Evolutionary conservation across 1,284 basidiomycete species (phyloP), one percentile per base, ranked within the genome.

Genomic region (Bjerkandera adusta): DNA sequence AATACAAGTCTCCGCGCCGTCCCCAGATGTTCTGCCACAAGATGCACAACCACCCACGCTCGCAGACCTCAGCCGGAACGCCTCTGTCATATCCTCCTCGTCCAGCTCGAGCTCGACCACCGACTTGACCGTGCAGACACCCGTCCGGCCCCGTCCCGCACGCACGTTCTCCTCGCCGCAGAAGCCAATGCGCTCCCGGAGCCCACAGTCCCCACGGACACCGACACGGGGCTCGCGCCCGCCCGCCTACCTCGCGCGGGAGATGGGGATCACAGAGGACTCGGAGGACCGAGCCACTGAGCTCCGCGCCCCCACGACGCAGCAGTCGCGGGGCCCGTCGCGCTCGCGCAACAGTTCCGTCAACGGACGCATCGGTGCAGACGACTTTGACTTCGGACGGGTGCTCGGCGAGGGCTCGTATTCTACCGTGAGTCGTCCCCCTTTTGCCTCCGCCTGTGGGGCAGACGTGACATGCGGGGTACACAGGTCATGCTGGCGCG

Each of bases 341-440:
- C 66, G 70, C 59, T 75, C 73, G 21, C 68, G 67, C 33, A 73
- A 71, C 49, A 74, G 65, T 47, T 77, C 71, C n/a, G 69, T 69
- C 29, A 76, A 75, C 49, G 70, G 68, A 47, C 72, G 68, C 49
- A 61, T 70, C 43, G 71, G 71, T 5, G 71, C 73, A 0, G 73
- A 79, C 45, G 85, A 89, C 63, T 89, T 89, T 58, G 75, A 80
- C 49, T 85, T 89, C 57, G 82, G 81, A 3, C 70, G 78, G 29
- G 76, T 79, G 12, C 70, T 90, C 4, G 88, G 87, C n/a, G 83
- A 89, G 60, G 87, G 88, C 13, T 85, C 84, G 1, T 89, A 88
- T 60, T 88, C 85, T n/a, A 84, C 82, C 1, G 86, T 87, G 61
- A 60, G 79, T 68, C 48, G 55, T 48, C 32, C 56, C 45, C 20